Conservation (phyloP, 495 filamentous ascomycete species). For the Xylaria bambusicola region DNA sequence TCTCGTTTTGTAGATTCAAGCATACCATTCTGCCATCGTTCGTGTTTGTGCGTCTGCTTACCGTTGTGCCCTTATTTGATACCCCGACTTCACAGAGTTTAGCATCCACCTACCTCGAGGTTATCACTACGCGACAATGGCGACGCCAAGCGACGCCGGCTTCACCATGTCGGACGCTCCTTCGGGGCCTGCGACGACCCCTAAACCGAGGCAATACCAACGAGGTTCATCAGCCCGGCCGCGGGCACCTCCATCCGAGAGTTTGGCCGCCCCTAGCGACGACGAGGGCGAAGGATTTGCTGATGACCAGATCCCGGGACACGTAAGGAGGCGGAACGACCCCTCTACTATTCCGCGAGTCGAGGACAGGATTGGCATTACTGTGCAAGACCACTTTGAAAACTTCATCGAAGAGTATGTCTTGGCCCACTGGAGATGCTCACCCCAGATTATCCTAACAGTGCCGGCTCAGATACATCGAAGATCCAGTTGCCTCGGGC, state of each 20-base stretch:
- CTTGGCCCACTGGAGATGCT: background rate
- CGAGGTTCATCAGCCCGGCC: conserved; percentile 61
- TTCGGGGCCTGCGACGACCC: conserved; percentile 36
- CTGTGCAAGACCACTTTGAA: conserved; percentile 83
- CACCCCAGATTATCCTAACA: background rate
- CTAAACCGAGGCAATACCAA: conserved; percentile 33
- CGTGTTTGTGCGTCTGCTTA: too few species aligned
- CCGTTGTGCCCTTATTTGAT: too few species aligned
- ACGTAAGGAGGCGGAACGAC: conserved; percentile 57
- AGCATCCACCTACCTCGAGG: background rate
- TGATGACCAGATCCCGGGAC: conserved; percentile 56
- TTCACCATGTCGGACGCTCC: conserved; percentile 46
- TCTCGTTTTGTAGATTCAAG: too few species aligned
- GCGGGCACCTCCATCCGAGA: conserved; percentile 66
- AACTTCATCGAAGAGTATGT: conserved; percentile 81
- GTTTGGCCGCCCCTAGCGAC: conserved; percentile 63
- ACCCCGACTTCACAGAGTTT: too few species aligned
- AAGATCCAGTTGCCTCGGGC: conserved; percentile 72
- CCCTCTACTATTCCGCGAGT: conserved; percentile 71
- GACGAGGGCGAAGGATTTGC: conserved; percentile 61
- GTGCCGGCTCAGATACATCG: conserved; percentile 59
- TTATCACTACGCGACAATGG: conserved; percentile 29
- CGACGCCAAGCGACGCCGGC: conserved; percentile 47
- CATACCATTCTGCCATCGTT: too few species aligned
- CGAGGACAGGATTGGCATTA: conserved; percentile 83